These are phyloP conservation scores for Sporothrix brasiliensis DNA, from an alignment of 2,329 filamentous ascomycete species.

Conservation along the genomic window DNA sequence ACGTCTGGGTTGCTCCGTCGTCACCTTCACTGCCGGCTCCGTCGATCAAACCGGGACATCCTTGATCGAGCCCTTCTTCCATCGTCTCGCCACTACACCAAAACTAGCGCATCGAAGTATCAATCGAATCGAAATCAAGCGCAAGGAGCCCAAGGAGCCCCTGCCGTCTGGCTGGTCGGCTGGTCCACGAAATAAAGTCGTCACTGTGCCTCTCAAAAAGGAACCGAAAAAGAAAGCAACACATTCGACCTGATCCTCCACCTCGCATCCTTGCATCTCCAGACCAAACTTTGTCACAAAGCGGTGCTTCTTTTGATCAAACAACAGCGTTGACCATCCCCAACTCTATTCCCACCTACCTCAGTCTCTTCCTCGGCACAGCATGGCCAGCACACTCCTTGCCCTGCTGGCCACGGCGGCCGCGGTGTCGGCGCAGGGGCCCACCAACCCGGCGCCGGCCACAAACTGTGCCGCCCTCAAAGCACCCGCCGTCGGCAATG, in stretches of 20 bases:
- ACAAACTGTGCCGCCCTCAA: not conserved
- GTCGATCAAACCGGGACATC: conserved; percentile 14
- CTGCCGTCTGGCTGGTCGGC: not conserved
- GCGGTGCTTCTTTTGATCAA: not conserved
- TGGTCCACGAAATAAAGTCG: not conserved
- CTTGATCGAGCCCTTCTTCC: not conserved
- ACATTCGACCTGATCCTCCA: not conserved
- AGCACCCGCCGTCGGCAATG: not conserved
- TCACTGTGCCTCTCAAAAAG: not conserved
- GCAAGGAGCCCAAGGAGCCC: not conserved
- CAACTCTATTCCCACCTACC: no score
- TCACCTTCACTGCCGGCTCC: not conserved
- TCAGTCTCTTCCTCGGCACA: not conserved
- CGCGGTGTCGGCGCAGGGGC: not conserved
- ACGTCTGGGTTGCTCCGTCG: conserved; percentile 3
- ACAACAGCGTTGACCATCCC: not conserved
- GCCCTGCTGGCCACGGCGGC: not conserved
- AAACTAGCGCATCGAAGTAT: not conserved
- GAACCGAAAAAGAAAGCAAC: not conserved
- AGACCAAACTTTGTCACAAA: not conserved
- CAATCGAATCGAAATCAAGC: not conserved
- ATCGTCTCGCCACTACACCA: conserved; percentile 1
- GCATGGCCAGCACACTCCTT: not conserved
- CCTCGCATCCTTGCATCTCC: not conserved
- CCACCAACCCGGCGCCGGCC: not conserved